These are phyloP conservation scores for Meira miltonrushii DNA, from an alignment of 1,284 basidiomycete genomes.

Conservation along the genomic window DNA sequence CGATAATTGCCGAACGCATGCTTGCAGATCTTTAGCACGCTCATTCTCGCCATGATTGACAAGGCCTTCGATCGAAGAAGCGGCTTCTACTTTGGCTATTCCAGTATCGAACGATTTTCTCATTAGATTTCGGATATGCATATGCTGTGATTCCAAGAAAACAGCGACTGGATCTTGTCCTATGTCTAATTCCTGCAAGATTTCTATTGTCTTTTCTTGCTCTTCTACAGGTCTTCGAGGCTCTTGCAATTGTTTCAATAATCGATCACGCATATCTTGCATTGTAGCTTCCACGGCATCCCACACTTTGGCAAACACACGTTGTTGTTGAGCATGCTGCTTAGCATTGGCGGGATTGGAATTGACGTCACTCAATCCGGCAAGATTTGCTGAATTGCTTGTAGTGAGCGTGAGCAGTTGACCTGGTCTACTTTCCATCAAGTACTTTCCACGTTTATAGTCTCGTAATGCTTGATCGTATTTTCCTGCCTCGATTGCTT, in stretches of 20 bases:
- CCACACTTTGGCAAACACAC: conserved; percentile 96
- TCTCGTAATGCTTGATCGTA: conserved; percentile 90
- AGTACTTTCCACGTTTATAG: conserved; percentile 93
- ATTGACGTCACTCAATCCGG: conserved; percentile 54
- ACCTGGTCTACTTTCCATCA: conserved; percentile 78
- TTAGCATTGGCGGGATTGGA: conserved; percentile 13
- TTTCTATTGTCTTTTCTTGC: conserved; percentile 90
- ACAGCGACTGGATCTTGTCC: conserved; percentile 70
- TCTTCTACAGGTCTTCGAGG: conserved; percentile 76
- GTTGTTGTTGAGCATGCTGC: conserved; percentile 61
- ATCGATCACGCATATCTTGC: conserved; percentile 75
- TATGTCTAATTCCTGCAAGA: conserved; percentile 47
- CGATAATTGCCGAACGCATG: conserved; percentile 42
- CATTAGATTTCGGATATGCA: conserved; percentile 75
- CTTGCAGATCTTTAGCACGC: conserved; percentile 52
- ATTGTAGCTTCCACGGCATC: conserved; percentile 88
- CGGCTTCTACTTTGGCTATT: conserved; percentile 20
- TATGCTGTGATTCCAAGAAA: conserved; percentile 88
- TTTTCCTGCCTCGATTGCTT: conserved; percentile 68
- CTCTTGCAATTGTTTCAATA: conserved; percentile 75
- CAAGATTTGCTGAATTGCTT: conserved; percentile 15
- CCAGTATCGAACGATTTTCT: conserved; percentile 61
- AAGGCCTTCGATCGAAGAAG: conserved; percentile 5
- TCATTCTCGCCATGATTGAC: conserved; percentile 63
- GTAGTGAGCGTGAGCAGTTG: conserved; percentile 63